These are phyloP conservation scores for Kuraishia ogatae DNA, from an alignment of 805 yeast species.

Conservation along the genomic window DNA sequence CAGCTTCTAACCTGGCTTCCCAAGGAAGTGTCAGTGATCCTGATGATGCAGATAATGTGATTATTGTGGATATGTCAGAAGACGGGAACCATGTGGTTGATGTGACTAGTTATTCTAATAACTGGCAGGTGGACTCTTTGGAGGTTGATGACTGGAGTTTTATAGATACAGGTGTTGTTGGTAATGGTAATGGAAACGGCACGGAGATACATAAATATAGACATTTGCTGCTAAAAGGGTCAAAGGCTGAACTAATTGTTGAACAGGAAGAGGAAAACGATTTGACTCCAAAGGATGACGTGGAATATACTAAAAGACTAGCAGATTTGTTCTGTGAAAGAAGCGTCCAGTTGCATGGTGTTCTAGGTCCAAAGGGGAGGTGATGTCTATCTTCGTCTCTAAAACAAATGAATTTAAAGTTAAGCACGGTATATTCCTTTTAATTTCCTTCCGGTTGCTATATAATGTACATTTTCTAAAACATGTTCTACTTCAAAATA, in stretches of 20 bases:
- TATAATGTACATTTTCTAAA: not conserved
- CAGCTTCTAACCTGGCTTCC: not conserved
- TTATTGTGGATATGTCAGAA: slow-evolving; percentile 7
- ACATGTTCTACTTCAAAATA: slow-evolving; percentile 2
- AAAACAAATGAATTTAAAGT: not conserved
- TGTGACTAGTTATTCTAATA: slow-evolving; percentile 4
- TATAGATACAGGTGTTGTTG: slow-evolving; percentile 1
- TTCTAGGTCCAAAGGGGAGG: slow-evolving; percentile 2
- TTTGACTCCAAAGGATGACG: slow-evolving; percentile 12
- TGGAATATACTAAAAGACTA: slow-evolving; percentile 12
- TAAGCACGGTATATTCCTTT: not conserved
- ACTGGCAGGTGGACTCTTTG: slow-evolving; percentile 12
- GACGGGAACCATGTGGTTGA: not conserved
- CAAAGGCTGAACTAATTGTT: slow-evolving; percentile 14
- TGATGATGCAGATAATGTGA: slow-evolving; percentile 4
- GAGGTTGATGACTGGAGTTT: slow-evolving; percentile 2
- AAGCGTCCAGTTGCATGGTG: slow-evolving; percentile 11
- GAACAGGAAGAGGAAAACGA: slow-evolving; percentile 11
- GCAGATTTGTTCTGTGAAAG: slow-evolving; percentile 13
- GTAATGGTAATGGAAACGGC: not conserved
- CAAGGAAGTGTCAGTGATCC: not conserved
- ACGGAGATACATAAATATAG: not conserved
- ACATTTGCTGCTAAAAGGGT: slow-evolving; percentile 11
- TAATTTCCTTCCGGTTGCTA: not conserved
- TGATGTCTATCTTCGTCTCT: not conserved